Evolutionary conservation across 345 rosid species (phyloP), one percentile per base, ranked within the genome.

Genomic region (Populus davidiana): DNA sequence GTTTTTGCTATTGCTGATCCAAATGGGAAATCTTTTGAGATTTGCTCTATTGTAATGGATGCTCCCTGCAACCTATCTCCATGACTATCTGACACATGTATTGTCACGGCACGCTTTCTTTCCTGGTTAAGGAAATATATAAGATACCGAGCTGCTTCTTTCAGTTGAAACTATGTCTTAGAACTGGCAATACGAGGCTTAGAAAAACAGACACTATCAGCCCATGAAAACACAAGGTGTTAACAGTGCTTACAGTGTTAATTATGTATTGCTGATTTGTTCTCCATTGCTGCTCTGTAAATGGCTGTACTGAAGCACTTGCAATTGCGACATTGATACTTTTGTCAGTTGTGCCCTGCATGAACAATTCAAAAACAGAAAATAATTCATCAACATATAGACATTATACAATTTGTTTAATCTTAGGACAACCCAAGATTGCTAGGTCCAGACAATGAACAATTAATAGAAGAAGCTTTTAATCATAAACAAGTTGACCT

Each of bases 1-100:
- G 91, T 89, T 33, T 81, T 87, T 35, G 98, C 89, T 69, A 93
- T 91, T 52, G 98, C 91, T 27, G 98, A 93, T 25, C 98, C 97
- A 78, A 90, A 76, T 2, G 96, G 97, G 82, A 95, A 93, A 77
- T 89, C 98, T 76, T 86, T 93, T 6, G 93, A 87, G 85, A 90
- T 78, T 77, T 94, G 95, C 23, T 89, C 75, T 23, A 88, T 33
- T 9, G 74, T 81, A 39, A 94, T 62, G 64, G 54, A 27, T 36
- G 91, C 94, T 59, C 88, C 97, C 83, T 85, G 84, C 76, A 91
- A 56, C 79, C 71, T 86, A 44, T 81, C 82, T 52, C 98, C 98
- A 1, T 81, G 70, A 78, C 69, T 81, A 78, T 90, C 84, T 21
- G 97, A 78, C 18, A 89, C 92, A 76, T 94, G 97, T 68, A 93